Conservation (phyloP, 2,329 filamentous ascomycete genomes). For the Keithomyces neogunnii region DNA sequence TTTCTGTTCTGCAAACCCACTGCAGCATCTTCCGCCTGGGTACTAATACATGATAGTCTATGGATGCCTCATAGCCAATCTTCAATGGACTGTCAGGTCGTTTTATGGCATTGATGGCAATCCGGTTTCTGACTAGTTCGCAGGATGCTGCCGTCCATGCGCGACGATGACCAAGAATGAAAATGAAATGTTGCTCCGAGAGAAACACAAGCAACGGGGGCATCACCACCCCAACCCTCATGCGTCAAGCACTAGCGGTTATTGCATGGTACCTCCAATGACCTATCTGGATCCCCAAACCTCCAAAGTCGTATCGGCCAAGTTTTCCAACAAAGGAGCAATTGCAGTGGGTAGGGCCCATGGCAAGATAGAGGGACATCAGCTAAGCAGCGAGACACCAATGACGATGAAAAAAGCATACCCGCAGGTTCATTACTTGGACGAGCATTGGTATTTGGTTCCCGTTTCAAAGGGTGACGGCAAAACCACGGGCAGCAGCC, state of each 20-base stretch:
- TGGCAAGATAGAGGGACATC: background rate
- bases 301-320: conserved; percentile 1
- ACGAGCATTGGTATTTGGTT: conserved; percentile 12
- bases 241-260: conserved; percentile 8
- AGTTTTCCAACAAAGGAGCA: background rate
- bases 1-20: background rate
- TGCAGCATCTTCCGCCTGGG: background rate
- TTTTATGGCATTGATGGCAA: conserved; percentile 24
- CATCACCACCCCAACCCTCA: conserved; percentile 4
- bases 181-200: conserved; percentile 23
- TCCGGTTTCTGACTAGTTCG: conserved; percentile 13
- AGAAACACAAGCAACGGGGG: conserved; percentile 10
- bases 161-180: conserved; percentile 20
- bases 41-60: conserved; percentile 18
- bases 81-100: conserved; percentile 22
- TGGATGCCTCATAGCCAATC: conserved; percentile 16
- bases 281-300: conserved; percentile 6
- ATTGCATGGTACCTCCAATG: conserved; percentile 16
- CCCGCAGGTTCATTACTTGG: conserved; percentile 7
- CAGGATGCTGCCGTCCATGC: conserved; percentile 20
- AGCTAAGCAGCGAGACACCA: background rate
- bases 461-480: conserved; percentile 2
- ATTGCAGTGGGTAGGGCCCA: background rate
- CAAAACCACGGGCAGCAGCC: background rate
- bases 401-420: background rate